Percentiles rank a stretch among this genome's conserved stretches.
phyloP scores from a whole-genome alignment of 2,329 filamentous ascomycete genomes.

The Lecanosticta acicola region DNA sequence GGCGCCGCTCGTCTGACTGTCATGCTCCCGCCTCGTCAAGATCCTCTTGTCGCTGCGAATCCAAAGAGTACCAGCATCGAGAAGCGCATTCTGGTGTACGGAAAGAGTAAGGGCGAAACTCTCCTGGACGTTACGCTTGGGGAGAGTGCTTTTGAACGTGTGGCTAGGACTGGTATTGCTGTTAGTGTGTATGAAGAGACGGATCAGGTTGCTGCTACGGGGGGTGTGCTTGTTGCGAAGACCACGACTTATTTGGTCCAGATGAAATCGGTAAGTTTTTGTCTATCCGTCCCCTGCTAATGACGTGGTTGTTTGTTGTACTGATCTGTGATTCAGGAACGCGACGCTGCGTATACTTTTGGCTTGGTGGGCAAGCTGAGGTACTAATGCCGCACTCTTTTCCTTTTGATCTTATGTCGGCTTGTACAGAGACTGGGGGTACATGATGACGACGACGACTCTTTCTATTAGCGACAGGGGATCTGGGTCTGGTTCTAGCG shows the following conservation, averaged over 20 bases:
- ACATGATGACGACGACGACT: background rate
- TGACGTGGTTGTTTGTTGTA: background rate
- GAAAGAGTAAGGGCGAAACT: constrained; percentile 61
- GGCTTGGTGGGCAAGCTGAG: constrained; percentile 46
- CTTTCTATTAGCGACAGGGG: background rate
- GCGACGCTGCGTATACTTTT: constrained; percentile 46
- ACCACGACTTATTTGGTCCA: constrained; percentile 60
- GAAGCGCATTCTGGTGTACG: constrained; percentile 77
- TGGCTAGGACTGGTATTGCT: constrained; percentile 80
- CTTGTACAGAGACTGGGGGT: background rate
- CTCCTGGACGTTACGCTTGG: constrained; percentile 79
- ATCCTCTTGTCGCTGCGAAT: constrained; percentile 32
- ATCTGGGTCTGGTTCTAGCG: background rate
- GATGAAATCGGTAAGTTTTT: constrained; percentile 36
- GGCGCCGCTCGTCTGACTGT: constrained; percentile 80
- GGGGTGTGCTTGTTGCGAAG: constrained; percentile 51
- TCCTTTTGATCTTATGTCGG: background rate
- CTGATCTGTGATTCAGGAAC: constrained; percentile 34
- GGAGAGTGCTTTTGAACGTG: constrained; percentile 75
- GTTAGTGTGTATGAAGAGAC: constrained; percentile 74
- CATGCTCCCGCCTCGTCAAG: constrained; percentile 57
- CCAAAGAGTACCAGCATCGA: constrained; percentile 53
- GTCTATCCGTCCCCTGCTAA: too few relatives aligned
- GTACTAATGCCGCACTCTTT: constrained; percentile 33
- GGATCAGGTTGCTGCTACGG: constrained; percentile 48